Conservation (phyloP, 2,329 filamentous ascomycete species). For the Penicillium aurantiogriseum region DNA sequence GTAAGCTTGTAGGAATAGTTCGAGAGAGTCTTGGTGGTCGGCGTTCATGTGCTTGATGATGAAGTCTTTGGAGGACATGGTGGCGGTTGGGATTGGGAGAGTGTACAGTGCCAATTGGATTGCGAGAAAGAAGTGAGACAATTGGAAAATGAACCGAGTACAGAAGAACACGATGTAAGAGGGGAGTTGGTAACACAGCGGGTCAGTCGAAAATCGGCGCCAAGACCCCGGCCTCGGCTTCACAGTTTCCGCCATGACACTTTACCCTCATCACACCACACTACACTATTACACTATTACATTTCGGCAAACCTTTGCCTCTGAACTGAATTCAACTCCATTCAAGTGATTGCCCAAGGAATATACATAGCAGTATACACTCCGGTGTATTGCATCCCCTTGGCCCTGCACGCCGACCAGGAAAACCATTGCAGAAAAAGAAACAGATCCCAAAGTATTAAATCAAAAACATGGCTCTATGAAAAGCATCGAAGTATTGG, state of each 20-base stretch:
- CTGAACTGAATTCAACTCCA: background rate
- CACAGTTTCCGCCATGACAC: background rate
- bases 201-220: conserved; percentile 12
- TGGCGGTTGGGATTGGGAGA: conserved; percentile 2
- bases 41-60: conserved; percentile 84
- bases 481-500: background rate
- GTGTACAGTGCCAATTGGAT: background rate
- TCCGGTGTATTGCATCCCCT: conserved; percentile 11
- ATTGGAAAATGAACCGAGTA: background rate
- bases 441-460: background rate
- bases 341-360: background rate
- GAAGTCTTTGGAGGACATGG: conserved; percentile 51
- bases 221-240: conserved; percentile 24
- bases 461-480: conserved; percentile 13
- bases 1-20: conserved; percentile 75
- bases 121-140: background rate
- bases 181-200: background rate
- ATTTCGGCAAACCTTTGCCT: no score
- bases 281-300: background rate
- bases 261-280: background rate
- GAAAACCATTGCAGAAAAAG: background rate
- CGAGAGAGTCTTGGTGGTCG: conserved; percentile 72
- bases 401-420: conserved; percentile 7
- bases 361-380: conserved; percentile 12
- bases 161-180: background rate